Conservation (phyloP, 345 rosid genomes). For the Tarenaya hassleriana region DNA sequence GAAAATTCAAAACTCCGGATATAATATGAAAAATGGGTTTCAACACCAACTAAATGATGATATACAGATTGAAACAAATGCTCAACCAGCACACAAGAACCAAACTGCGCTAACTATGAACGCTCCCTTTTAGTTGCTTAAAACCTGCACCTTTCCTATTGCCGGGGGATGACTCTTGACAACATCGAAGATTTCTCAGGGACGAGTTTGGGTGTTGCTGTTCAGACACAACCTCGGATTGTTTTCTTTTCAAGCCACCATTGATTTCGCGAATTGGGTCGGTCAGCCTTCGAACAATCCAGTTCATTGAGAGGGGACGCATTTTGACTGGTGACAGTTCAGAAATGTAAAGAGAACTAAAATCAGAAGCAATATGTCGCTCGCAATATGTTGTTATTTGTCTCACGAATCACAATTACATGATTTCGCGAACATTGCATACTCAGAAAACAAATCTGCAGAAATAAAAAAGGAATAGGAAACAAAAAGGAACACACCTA, state of each 20-base stretch:
- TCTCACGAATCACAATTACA: background rate
- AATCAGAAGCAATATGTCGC: background rate
- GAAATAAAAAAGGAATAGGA: background rate
- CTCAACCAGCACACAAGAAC: constrained; percentile 6
- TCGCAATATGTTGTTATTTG: constrained; percentile 10
- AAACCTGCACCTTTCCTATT: constrained; percentile 29
- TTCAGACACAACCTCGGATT: constrained; percentile 37
- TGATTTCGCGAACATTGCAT: too few species aligned
- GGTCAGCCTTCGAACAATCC: constrained; percentile 31
- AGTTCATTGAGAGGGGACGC: constrained; percentile 34
- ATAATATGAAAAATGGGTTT: too few species aligned
- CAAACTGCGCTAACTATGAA: background rate
- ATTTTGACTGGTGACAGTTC: constrained; percentile 37
- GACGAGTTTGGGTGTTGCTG: constrained; percentile 41
- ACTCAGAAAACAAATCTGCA: too few species aligned
- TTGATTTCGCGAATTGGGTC: constrained; percentile 26
- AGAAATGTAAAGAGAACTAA: background rate
- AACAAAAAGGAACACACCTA: constrained; percentile 36
- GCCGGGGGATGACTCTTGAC: constrained; percentile 28
- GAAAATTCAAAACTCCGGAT: constrained; percentile 1
- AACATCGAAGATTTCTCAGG: constrained; percentile 32
- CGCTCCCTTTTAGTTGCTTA: constrained; percentile 48
- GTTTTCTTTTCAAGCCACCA: constrained; percentile 75
- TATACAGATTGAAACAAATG: background rate
- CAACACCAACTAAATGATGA: background rate